A percentile compares a stretch with the other conserved stretches of the same genome.
phyloP scores from a whole-genome alignment of 345 rosid genomes.

The Populus simonii region DNA sequence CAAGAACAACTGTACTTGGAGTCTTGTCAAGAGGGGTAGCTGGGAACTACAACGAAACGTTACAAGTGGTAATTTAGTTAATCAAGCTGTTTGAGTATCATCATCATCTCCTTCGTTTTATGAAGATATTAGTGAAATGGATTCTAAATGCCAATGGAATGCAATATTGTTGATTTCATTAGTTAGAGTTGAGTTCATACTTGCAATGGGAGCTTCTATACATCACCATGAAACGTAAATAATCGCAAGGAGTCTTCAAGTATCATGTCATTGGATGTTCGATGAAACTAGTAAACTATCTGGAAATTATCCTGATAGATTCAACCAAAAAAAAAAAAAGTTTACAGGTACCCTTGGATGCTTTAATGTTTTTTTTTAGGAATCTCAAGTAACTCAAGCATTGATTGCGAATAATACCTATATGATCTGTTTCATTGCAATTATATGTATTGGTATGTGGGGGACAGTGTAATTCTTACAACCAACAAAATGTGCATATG shows the following conservation, averaged over 20 bases:
- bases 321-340: neutral
- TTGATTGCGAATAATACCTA: neutral
- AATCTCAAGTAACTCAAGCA: neutral
- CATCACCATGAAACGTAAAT: too few species aligned
- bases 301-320: too few species aligned
- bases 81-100: neutral
- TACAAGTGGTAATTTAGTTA: slow-evolving; percentile 44
- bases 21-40: slow-evolving; percentile 27
- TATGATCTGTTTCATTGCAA: too few species aligned
- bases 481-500: neutral
- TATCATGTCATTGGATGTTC: too few species aligned
- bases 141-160: too few species aligned
- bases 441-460: neutral
- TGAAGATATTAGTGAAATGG: too few species aligned
- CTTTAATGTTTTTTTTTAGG: neutral
- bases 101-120: too few species aligned
- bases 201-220: too few species aligned
- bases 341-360: neutral
- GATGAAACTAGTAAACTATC: too few species aligned
- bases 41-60: slow-evolving; percentile 28
- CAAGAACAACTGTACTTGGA: slow-evolving; percentile 38
- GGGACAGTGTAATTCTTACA: neutral
- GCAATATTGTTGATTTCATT: too few species aligned
- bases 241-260: too few species aligned
- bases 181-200: too few species aligned